Percentiles rank a stretch among this genome's conserved stretches.
Conservation (phyloP, 345 rosid genomes). For the Eucalyptus virginea region DNA sequence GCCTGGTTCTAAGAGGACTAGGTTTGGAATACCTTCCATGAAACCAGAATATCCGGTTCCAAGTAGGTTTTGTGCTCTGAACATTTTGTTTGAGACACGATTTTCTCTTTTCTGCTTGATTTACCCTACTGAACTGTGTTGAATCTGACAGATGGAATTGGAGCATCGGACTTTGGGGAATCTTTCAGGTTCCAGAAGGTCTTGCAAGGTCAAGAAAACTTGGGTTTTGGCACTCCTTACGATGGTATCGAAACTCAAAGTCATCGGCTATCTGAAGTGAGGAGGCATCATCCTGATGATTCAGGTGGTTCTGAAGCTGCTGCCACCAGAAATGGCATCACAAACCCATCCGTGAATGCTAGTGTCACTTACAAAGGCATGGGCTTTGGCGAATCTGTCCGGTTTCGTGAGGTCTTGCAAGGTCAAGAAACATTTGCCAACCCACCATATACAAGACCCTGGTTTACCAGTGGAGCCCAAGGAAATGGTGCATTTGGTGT, state of each 20-base stretch:
- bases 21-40: slow-evolving; percentile 61
- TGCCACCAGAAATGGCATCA: neutral
- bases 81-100: neutral
- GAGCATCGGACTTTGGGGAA: slow-evolving; percentile 80
- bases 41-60: slow-evolving; percentile 65
- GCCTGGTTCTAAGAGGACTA: slow-evolving; percentile 64
- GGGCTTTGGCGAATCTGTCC: slow-evolving; percentile 54
- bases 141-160: slow-evolving; percentile 49
- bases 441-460: slow-evolving; percentile 19
- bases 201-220: slow-evolving; percentile 99
- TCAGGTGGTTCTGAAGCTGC: slow-evolving; percentile 17
- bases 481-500: slow-evolving; percentile 25
- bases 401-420: slow-evolving; percentile 94
- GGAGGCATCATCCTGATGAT: slow-evolving; percentile 18
- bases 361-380: slow-evolving; percentile 25
- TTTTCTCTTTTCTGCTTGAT: neutral
- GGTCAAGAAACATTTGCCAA: slow-evolving; percentile 89
- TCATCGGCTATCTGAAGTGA: slow-evolving; percentile 16
- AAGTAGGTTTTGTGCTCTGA: slow-evolving; percentile 19
- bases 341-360: slow-evolving; percentile 5
- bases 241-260: slow-evolving; percentile 34
- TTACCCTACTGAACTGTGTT: neutral
- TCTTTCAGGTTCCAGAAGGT: slow-evolving; percentile 92
- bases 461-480: slow-evolving; percentile 11
- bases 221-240: slow-evolving; percentile 42